Evolutionary conservation across 1,284 basidiomycete species (phyloP).

Genomic region (Mycocalia duriaeana): DNA sequence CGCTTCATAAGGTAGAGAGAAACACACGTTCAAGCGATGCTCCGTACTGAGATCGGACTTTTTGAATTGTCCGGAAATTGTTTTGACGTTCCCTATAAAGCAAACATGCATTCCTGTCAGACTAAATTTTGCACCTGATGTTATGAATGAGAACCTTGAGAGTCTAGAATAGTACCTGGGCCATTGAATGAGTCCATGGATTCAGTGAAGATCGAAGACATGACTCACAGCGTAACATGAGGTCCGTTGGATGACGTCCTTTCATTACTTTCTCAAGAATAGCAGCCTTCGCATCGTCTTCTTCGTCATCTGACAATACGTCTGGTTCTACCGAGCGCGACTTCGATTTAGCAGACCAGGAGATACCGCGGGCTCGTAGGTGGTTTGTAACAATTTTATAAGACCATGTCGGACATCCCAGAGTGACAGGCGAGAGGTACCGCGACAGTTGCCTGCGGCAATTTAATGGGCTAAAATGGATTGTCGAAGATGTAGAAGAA

Average conservation of each 20-base stretch:
- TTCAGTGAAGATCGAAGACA: constrained; percentile 6
- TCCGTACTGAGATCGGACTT: constrained; percentile 85
- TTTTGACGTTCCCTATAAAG: constrained; percentile 74
- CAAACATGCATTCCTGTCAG: constrained; percentile 21
- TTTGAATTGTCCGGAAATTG: constrained; percentile 86
- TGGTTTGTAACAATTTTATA: too few species aligned
- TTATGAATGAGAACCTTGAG: constrained; percentile 48
- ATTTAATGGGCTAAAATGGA: too few species aligned
- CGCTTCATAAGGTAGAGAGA: too few species aligned
- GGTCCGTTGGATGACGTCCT: constrained; percentile 72
- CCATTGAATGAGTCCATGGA: constrained; percentile 11
- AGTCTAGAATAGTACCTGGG: constrained; percentile 82
- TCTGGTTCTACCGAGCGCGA: constrained; percentile 23
- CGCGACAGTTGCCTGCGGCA: too few species aligned
- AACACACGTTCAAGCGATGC: constrained; percentile 83
- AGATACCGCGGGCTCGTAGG: constrained; percentile 18
- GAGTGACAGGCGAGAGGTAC: too few species aligned
- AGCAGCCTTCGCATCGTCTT: constrained; percentile 64
- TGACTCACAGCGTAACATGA: constrained; percentile 76
- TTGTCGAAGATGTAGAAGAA: too few species aligned
- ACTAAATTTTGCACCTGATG: constrained; percentile 13
- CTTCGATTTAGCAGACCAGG: constrained; percentile 28
- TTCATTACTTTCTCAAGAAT: constrained; percentile 80
- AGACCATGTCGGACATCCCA: too few species aligned
- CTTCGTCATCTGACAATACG: constrained; percentile 44